Conservation (phyloP, 139 green algal species). For the Auxenochlorella protothecoides region DNA sequence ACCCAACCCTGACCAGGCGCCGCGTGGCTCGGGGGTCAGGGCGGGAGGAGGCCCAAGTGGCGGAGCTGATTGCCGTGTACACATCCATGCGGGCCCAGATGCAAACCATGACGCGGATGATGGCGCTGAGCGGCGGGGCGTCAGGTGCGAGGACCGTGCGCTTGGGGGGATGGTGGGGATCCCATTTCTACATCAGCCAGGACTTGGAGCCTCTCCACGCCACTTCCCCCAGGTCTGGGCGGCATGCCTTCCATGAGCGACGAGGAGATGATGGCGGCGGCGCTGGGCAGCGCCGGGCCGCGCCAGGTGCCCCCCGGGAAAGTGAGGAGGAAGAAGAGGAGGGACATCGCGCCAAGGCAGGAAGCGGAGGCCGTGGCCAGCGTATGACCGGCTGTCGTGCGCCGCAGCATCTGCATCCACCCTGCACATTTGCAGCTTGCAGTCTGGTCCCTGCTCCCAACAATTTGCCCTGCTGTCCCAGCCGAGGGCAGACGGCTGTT, state of each 20-base stretch:
- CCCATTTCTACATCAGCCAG: not conserved
- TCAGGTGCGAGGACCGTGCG: too few relatives aligned
- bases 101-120: conserved; percentile 63
- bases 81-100: conserved; percentile 60
- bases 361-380: too few relatives aligned
- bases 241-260: conserved; percentile 48
- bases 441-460: too few relatives aligned
- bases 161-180: not conserved
- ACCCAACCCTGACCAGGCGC: conserved; percentile 8
- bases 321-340: conserved; percentile 30
- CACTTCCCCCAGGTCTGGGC: conserved; percentile 16
- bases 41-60: conserved; percentile 52
- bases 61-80: conserved; percentile 68
- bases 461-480: too few relatives aligned
- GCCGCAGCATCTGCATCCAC: too few relatives aligned
- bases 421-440: too few relatives aligned
- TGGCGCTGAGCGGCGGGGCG: conserved; percentile 39
- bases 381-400: too few relatives aligned
- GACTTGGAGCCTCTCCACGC: not conserved
- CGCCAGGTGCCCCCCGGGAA: conserved; percentile 38
- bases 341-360: too few relatives aligned
- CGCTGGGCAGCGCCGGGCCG: conserved; percentile 23
- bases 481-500: too few relatives aligned
- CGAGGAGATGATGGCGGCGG: conserved; percentile 50
- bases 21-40: conserved; percentile 42